Base-by-base conservation (phyloP, 2,329 filamentous ascomycete species). In the Exophiala calicioides region DNA sequence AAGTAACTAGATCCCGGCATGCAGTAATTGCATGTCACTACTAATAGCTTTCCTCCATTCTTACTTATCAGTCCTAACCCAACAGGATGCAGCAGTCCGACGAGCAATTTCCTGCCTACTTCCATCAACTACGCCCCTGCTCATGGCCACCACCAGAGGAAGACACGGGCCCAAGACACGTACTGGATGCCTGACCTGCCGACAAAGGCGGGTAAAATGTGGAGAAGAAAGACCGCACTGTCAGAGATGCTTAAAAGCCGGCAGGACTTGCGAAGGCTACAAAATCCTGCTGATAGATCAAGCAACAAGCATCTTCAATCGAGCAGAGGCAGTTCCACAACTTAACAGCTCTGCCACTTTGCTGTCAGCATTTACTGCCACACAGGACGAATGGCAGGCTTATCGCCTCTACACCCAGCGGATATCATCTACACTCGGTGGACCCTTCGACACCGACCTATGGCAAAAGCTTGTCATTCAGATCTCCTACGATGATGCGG, bases 341-440 rank as follows among this genome's bases (percentile, higher is more conserved):
- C 7, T 38, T 7, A 32, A 21, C 38, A 27, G 38, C 16, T 31
- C 26, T 13, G 38, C n/a, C 26, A 15, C 26, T 5, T 33, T 47
- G n/a, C 16, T 47, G 18, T 42, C 44, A 30, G 19, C 44, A 12
- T 47, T 47, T 23, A 29, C 13, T 2, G 44, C 37, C 23, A 47
- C 37, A 4, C 20, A 47, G 19, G 26, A 26, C 8, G 65, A 68
- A 37, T 62, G 65, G 19, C 65, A 65, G 13, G 63, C 63, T 6
- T 68, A 67, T 53, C 62, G 63, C 1, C 66, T 64, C 21, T 68
- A 67, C 47, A 66, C 63, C 13, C 56, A 67, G 27, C 43, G 58
- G 12, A 60, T 60, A 2, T 62, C 64, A 18, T 39, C 52, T 0
- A 60, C 52, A 8, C 48, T 68, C 12, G 63, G 63, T 3, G 64